A percentile compares a stretch with the other conserved stretches of the same genome.
Conservation (phyloP, 2,329 filamentous ascomycete genomes). For the Sporothrix protearum region DNA sequence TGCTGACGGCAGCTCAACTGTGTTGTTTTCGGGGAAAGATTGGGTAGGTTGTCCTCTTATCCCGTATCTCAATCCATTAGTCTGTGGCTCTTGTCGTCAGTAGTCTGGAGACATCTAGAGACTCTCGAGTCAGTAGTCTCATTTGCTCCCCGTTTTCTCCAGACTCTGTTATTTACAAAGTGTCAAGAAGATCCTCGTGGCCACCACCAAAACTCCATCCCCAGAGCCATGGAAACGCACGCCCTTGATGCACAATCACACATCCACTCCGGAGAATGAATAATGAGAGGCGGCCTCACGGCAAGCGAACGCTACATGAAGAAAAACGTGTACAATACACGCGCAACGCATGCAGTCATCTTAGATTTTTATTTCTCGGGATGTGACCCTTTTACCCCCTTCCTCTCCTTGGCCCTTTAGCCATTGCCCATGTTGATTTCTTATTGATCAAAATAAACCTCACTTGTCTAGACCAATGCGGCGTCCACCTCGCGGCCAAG, state of each 20-base stretch:
- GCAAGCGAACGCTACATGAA: neutral
- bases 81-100: constrained; percentile 12
- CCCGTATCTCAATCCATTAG: constrained; percentile 4
- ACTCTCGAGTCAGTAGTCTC: constrained; percentile 6
- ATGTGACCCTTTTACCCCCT: neutral
- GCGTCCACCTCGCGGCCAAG: constrained; percentile 10
- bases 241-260: neutral
- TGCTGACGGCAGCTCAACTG: neutral
- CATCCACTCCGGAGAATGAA: neutral
- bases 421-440: neutral
- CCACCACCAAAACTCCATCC: neutral
- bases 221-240: neutral
- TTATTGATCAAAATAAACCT: neutral
- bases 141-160: neutral
- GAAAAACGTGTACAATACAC: neutral
- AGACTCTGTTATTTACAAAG: neutral
- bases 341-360: neutral
- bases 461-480: constrained; percentile 6
- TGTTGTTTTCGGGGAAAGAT: neutral
- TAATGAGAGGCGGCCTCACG: neutral
- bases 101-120: constrained; percentile 10
- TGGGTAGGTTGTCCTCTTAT: neutral
- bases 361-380: neutral
- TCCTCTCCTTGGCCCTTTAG: neutral
- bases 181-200: neutral